phyloP scores from a whole-genome alignment of 352 stramenopile species.

The Globisporangium okanoganense region DNA sequence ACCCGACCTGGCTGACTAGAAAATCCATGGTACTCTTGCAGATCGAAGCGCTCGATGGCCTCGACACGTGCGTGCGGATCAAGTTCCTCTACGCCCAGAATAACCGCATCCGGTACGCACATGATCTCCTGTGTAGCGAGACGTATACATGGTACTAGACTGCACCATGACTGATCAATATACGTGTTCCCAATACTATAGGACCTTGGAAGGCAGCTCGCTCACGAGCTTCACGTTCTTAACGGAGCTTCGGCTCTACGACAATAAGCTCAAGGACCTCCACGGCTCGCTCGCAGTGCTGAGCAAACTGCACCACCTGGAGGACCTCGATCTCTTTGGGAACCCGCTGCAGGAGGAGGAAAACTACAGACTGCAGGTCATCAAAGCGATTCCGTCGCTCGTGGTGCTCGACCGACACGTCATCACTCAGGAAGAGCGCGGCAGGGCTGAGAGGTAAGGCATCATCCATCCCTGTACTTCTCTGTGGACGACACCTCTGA shows the following conservation, averaged over 20 bases:
- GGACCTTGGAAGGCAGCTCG: conserved; percentile 42
- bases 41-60: conserved; percentile 55
- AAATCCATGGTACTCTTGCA: conserved; percentile 7
- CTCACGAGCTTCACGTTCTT: conserved; percentile 76
- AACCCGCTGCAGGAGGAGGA: conserved; percentile 82
- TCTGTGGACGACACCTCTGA: not conserved
- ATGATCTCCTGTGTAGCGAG: conserved; percentile 8
- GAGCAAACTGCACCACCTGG: conserved; percentile 51
- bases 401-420: conserved; percentile 76
- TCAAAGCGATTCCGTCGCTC: conserved; percentile 68
- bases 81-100: conserved; percentile 88
- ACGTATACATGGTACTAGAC: no score
- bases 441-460: conserved; percentile 29
- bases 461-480: not conserved
- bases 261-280: conserved; percentile 82
- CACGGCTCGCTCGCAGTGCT: conserved; percentile 45
- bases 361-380: conserved; percentile 82
- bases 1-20: not conserved
- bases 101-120: conserved; percentile 72
- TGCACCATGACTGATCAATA: not conserved
- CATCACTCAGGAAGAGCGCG: conserved; percentile 68
- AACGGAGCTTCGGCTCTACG: conserved; percentile 67
- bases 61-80: conserved; percentile 85
- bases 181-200: conserved; percentile 11
- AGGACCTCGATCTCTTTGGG: conserved; percentile 77